Percentiles rank a stretch among this genome's conserved stretches.
phyloP scores from a whole-genome alignment of 192 early-diverging fungal species.

The Gorgonomyces haynaldii region DNA sequence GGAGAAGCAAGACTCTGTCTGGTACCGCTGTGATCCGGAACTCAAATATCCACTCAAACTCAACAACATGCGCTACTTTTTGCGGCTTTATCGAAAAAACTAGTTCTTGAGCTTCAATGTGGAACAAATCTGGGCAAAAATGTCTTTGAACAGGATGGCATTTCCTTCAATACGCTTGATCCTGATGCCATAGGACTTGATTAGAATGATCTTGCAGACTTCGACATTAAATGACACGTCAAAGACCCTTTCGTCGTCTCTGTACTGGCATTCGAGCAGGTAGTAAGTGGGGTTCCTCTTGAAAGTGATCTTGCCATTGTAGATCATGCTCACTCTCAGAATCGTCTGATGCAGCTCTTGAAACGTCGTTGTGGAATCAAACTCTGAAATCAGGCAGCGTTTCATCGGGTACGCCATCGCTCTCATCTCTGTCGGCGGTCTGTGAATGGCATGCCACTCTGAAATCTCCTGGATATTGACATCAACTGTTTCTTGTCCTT shows the following conservation, averaged over 20 bases:
- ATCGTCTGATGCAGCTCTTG: not conserved
- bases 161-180: conserved; percentile 17
- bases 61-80: conserved; percentile 88
- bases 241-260: too few relatives aligned
- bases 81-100: conserved; percentile 66
- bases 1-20: conserved; percentile 56
- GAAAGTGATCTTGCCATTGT: too few relatives aligned
- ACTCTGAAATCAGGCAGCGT: not conserved
- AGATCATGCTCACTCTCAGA: too few relatives aligned
- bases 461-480: not conserved
- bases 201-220: conserved; percentile 28
- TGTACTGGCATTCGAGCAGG: too few relatives aligned
- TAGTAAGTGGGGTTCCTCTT: too few relatives aligned
- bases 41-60: conserved; percentile 67
- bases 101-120: too few relatives aligned
- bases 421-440: not conserved
- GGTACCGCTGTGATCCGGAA: conserved; percentile 42
- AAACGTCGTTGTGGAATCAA: conserved; percentile 1
- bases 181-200: conserved; percentile 21
- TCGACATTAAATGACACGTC: conserved; percentile 26
- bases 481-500: too few relatives aligned
- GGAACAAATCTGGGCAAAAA: too few relatives aligned
- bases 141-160: conserved; percentile 24
- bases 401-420: not conserved
- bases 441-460: conserved; percentile 1